Percentiles rank a stretch among this genome's conserved stretches.
Evolutionary conservation across 192 early-diverging fungal species (phyloP).

Genomic region (Backusella psychrophila): DNA sequence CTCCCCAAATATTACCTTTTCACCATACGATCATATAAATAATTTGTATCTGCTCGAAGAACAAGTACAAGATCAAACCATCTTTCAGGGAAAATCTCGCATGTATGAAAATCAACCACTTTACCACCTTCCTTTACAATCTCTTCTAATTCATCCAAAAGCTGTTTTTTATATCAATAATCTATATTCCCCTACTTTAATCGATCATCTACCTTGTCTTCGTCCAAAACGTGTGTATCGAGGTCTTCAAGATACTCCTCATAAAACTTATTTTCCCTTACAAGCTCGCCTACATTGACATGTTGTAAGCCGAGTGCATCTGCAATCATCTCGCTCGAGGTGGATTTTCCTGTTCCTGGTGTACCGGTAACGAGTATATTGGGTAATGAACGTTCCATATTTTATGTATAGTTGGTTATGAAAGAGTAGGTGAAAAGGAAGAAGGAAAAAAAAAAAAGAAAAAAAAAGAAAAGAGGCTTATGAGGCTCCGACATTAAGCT

Average conservation of each 20-base stretch:
- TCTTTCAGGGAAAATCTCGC: conserved; percentile 94
- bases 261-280: conserved; percentile 86
- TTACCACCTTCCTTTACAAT: conserved; percentile 77
- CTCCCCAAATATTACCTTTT: conserved; percentile 49
- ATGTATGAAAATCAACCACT: conserved; percentile 93
- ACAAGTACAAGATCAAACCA: conserved; percentile 98
- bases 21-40: conserved; percentile 80
- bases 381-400: conserved; percentile 43
- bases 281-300: conserved; percentile 83
- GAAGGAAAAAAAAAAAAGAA: background rate
- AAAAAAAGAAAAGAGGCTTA: background rate
- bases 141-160: conserved; percentile 91
- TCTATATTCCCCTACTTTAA: background rate
- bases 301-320: conserved; percentile 71
- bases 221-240: conserved; percentile 85
- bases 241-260: conserved; percentile 86
- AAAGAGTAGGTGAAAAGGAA: background rate
- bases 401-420: background rate
- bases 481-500: background rate
- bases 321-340: conserved; percentile 74
- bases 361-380: conserved; percentile 87
- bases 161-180: conserved; percentile 31
- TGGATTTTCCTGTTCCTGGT: conserved; percentile 84
- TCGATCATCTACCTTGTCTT: conserved; percentile 72
- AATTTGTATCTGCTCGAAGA: conserved; percentile 72